A percentile compares a stretch with the other conserved stretches of the same genome.
These are phyloP conservation scores for Penicillium sumatraense DNA, from an alignment of 2,329 filamentous ascomycete species.

Conservation along the genomic window DNA sequence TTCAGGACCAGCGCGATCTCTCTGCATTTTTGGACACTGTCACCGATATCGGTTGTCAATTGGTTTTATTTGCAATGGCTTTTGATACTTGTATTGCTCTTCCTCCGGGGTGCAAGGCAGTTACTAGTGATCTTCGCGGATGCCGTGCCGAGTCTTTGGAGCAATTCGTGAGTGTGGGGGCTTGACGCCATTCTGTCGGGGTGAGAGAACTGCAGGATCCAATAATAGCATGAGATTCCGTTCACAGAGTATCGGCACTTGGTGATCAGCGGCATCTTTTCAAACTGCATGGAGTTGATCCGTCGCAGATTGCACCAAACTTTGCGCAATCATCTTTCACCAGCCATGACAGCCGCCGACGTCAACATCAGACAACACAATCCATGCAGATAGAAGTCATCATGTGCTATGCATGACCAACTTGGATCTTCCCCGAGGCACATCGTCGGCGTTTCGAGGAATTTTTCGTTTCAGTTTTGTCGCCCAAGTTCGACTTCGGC, in stretches of 20 bases:
- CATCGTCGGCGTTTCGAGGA: too few species aligned
- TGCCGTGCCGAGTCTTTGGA: conserved; percentile 12
- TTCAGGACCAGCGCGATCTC: too few species aligned
- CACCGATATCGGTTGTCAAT: background rate
- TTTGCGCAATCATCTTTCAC: background rate
- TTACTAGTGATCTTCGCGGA: background rate
- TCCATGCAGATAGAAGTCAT: background rate
- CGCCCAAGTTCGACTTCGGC: too few species aligned
- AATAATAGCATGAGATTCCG: background rate
- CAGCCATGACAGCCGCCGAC: conserved; percentile 8
- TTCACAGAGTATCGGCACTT: conserved; percentile 1
- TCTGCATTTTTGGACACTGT: too few species aligned
- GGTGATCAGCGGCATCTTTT: background rate
- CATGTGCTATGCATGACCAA: background rate
- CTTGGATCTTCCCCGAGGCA: background rate
- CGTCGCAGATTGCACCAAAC: background rate
- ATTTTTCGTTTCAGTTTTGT: too few species aligned
- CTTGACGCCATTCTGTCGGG: conserved; percentile 31
- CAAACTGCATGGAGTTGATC: background rate
- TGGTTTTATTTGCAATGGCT: background rate
- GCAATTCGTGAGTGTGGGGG: conserved; percentile 11
- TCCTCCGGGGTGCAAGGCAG: too few species aligned
- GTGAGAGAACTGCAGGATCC: conserved; percentile 5
- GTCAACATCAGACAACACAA: background rate
- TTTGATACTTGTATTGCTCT: background rate